Percentiles rank a stretch among this genome's conserved stretches.
Conservation (phyloP, 345 rosid species). For the Triadica sebifera region DNA sequence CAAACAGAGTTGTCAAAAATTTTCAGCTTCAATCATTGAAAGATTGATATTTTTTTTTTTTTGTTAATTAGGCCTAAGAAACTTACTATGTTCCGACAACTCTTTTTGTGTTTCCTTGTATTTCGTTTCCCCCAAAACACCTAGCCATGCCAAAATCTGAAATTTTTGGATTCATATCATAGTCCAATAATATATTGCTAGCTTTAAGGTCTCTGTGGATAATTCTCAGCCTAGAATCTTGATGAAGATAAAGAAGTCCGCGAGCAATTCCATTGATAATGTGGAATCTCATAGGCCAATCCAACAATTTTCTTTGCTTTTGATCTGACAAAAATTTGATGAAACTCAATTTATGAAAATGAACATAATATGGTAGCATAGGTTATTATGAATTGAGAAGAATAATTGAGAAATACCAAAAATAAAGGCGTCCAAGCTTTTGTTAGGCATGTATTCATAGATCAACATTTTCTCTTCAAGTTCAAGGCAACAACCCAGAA, state of each 20-base stretch:
- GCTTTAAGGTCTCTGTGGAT: too few species aligned
- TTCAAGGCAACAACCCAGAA: slow-evolving; percentile 31
- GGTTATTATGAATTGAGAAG: too few species aligned
- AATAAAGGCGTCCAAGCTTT: slow-evolving; percentile 26
- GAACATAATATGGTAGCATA: background rate
- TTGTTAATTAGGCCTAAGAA: background rate
- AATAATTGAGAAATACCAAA: slow-evolving; percentile 15
- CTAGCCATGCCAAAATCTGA: slow-evolving; percentile 43
- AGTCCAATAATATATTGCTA: slow-evolving; percentile 36
- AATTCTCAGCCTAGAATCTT: slow-evolving; percentile 43
- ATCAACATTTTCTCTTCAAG: slow-evolving; percentile 22
- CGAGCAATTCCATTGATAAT: slow-evolving; percentile 43
- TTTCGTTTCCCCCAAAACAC: slow-evolving; percentile 34
- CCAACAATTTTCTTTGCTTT: slow-evolving; percentile 19
- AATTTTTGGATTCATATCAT: slow-evolving; percentile 42
- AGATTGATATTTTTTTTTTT: background rate
- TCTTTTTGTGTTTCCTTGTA: slow-evolving; percentile 34
- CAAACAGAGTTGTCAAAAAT: background rate
- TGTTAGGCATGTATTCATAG: too few species aligned
- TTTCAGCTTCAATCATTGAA: background rate
- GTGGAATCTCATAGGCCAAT: slow-evolving; percentile 32
- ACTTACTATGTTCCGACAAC: slow-evolving; percentile 55
- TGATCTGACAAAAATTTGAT: slow-evolving; percentile 20
- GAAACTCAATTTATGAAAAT: background rate
- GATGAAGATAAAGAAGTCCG: slow-evolving; percentile 44